Conservation (phyloP, 176 grass and related monocot species). For the Stipa capillata region DNA sequence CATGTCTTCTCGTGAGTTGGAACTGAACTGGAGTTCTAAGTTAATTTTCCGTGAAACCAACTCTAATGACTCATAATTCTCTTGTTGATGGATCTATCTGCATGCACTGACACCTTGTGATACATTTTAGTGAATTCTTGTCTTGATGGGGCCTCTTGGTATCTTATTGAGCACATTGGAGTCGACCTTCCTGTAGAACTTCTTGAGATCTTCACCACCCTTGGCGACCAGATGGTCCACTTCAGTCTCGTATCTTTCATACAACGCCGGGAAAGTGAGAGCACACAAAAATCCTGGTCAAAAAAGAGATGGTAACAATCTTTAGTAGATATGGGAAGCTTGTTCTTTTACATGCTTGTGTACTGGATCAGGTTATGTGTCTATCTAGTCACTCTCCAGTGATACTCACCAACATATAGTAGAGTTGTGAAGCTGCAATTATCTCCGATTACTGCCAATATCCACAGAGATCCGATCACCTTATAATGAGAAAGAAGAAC, state of each 20-base stretch:
- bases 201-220: slow-evolving; percentile 55
- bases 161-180: slow-evolving; percentile 79
- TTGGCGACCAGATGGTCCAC: slow-evolving; percentile 51
- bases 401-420: slow-evolving; percentile 58
- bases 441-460: slow-evolving; percentile 57
- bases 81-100: not conserved
- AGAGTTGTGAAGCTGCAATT: slow-evolving; percentile 70
- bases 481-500: not conserved
- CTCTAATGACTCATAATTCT: not conserved
- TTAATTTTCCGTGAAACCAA: not conserved
- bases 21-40: not conserved
- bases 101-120: not conserved
- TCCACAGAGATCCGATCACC: slow-evolving; percentile 74
- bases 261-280: slow-evolving; percentile 59
- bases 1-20: not conserved
- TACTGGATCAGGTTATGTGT: not conserved
- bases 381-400: not conserved
- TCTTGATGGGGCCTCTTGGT: slow-evolving; percentile 73
- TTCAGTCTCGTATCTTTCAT: slow-evolving; percentile 71
- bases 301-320: not conserved
- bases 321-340: not conserved
- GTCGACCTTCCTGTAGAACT: slow-evolving; percentile 67
- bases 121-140: not conserved
- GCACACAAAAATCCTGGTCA: slow-evolving; percentile 55
- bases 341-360: not conserved